Conservation (phyloP, 208 protist species). For the Balamuthia mandrillaris region DNA sequence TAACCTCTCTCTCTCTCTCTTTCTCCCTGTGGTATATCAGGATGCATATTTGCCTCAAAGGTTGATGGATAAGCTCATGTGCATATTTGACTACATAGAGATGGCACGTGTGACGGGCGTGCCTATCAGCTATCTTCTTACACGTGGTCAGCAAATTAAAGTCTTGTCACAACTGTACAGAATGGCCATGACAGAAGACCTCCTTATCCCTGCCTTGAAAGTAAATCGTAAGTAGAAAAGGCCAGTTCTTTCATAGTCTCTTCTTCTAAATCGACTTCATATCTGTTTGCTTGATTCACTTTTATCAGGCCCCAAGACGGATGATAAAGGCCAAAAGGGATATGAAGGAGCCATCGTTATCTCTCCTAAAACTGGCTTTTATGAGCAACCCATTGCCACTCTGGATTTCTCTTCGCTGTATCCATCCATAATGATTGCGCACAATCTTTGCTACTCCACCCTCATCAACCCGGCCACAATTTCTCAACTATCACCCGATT, state of each 20-base stretch:
- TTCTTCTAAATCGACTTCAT: not conserved
- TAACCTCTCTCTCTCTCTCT: not conserved
- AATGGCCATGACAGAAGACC: constrained; percentile 59
- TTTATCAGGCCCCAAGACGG: not conserved
- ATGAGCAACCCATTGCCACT: constrained; percentile 93
- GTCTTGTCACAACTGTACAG: constrained; percentile 86
- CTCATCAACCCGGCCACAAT: constrained; percentile 58
- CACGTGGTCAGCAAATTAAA: constrained; percentile 98
- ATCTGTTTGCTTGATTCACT: not conserved
- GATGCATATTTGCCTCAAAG: constrained; percentile 91
- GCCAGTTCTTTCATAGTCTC: not conserved
- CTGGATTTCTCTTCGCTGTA: constrained; percentile 99
- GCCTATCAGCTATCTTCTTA: constrained; percentile 91
- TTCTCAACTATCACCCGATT: not conserved
- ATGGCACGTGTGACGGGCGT: constrained; percentile 99
- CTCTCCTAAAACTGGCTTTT: constrained; percentile 92
- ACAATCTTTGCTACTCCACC: constrained; percentile 99
- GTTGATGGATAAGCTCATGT: constrained; percentile 98
- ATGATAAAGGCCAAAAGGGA: constrained; percentile 22
- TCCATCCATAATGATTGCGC: constrained; percentile 99
- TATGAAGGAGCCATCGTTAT: constrained; percentile 98
- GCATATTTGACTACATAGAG: constrained; percentile 95
- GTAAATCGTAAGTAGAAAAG: not conserved
- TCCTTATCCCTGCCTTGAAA: constrained; percentile 66
- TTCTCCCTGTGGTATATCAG: constrained; percentile 47